Evolutionary conservation across 1,284 basidiomycete species (phyloP).

Genomic region (Inonotus obliquus): DNA sequence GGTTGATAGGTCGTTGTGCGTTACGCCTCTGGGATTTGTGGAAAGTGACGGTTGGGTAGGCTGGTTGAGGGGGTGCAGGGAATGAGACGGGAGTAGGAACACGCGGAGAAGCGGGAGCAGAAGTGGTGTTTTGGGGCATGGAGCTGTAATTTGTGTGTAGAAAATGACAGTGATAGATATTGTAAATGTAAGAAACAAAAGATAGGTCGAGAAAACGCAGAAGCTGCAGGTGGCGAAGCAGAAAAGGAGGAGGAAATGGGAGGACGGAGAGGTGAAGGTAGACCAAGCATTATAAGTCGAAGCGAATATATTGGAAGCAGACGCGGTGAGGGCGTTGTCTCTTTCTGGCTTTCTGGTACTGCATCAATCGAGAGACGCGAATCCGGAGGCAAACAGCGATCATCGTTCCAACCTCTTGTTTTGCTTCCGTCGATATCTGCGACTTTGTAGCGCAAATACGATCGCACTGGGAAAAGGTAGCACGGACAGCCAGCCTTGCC

Average conservation of each 20-base stretch:
- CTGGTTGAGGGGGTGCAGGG: not conserved
- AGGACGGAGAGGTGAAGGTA: not conserved
- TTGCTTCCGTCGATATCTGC: not conserved
- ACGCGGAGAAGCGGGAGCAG: not conserved
- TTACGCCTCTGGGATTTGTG: not conserved
- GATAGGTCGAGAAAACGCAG: not conserved
- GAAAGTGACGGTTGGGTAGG: not conserved
- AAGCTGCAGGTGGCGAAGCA: not conserved
- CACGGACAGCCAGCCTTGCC: not conserved
- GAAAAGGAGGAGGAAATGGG: not conserved
- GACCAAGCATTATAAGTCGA: not conserved
- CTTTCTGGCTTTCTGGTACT: not conserved
- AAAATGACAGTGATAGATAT: not conserved
- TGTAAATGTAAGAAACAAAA: not conserved
- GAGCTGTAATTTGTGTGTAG: not conserved
- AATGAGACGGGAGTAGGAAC: not conserved
- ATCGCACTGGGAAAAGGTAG: not conserved
- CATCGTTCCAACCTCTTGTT: not conserved
- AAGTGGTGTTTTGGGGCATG: not conserved
- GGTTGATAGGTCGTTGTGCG: not conserved
- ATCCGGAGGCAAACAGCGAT: not conserved
- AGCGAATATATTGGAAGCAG: not conserved
- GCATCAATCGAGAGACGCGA: too few relatives aligned
- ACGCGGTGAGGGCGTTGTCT: not conserved
- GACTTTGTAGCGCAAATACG: not conserved